Evolutionary conservation across 108 stramenopile genomes (phyloP), one percentile per base, ranked within the genome.

Genomic region (Discostella stelligeroides): DNA sequence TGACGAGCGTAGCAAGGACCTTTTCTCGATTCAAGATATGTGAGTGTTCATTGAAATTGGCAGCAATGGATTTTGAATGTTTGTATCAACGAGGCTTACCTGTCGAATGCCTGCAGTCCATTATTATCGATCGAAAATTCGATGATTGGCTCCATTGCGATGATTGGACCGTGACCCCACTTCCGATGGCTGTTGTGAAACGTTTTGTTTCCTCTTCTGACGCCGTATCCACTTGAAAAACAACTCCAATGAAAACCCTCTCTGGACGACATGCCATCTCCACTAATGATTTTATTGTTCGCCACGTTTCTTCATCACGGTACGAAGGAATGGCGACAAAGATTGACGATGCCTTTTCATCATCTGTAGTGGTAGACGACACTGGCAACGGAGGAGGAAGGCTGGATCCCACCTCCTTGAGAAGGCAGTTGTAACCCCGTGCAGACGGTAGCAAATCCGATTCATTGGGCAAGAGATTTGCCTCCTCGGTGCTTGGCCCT

Each of bases 1-100:
- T 68, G 63, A 11, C 96, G 79, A 50, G 94, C 96, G 63, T 83
- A 89, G 75, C 88, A 88, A n/a, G 96, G 96, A n/a, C 94, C 95
- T 59, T 12, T 56, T 9, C 28, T 41, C 42, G 40, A 48, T 66
- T 7, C 51, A 66, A 29, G 17, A 56, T 68, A 28, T 0, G 38
- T 5, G 77, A 45, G 11, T 80, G 39, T 69, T 43, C 27, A n/a
- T n/a, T n/a, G n/a, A n/a, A n/a, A n/a, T n/a, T n/a, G n/a, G n/a
- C n/a, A n/a, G n/a, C n/a, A n/a, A n/a, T n/a, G n/a, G n/a, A n/a
- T n/a, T n/a, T n/a, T n/a, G n/a, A n/a, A n/a, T n/a, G n/a, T n/a
- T n/a, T n/a, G n/a, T n/a, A n/a, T n/a, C 27, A 65, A 49, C 45
- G 34, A 17, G 27, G 18, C 65, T 20, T 7, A 66, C 65, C 71